Evolutionary conservation across 495 filamentous ascomycete genomes (phyloP).

Genomic region (Jackrogersella multiformis): DNA sequence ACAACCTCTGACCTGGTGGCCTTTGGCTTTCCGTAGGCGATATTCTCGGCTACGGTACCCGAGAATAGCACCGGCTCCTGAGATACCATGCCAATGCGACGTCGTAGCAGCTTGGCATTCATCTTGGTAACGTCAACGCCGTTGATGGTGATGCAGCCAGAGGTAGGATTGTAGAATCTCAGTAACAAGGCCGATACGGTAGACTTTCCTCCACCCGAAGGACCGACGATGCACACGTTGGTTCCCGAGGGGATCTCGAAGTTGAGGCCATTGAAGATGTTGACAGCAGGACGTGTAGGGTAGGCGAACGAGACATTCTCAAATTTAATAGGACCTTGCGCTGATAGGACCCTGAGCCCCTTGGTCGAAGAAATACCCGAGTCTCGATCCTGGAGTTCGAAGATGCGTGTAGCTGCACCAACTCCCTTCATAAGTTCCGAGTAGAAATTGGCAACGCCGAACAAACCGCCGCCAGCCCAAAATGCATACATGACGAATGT

Average conservation of each 20-base stretch:
- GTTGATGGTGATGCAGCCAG: constrained; percentile 82
- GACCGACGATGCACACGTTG: constrained; percentile 96
- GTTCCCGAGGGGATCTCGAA: constrained; percentile 92
- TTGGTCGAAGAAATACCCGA: constrained; percentile 85
- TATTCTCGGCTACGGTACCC: constrained; percentile 95
- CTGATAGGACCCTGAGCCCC: constrained; percentile 78
- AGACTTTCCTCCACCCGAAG: constrained; percentile 92
- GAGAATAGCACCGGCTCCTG: constrained; percentile 98
- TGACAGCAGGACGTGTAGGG: constrained; percentile 87
- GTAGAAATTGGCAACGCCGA: constrained; percentile 94
- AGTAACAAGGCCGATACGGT: constrained; percentile 90
- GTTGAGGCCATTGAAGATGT: constrained; percentile 85
- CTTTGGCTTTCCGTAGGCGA: constrained; percentile 86
- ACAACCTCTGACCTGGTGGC: constrained; percentile 85
- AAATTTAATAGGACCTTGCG: constrained; percentile 87
- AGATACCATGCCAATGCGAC: constrained; percentile 92
- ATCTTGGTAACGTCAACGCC: constrained; percentile 83
- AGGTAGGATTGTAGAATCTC: constrained; percentile 86
- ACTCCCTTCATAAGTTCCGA: constrained; percentile 99
- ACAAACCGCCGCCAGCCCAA: constrained; percentile 89
- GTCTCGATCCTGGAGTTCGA: constrained; percentile 94
- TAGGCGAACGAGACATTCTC: constrained; percentile 87
- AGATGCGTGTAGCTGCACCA: constrained; percentile 91
- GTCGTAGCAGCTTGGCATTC: constrained; percentile 93
- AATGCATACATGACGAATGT: constrained; percentile 98